phyloP scores from a whole-genome alignment of 257 asterid species.

The Paulownia fortunei region DNA sequence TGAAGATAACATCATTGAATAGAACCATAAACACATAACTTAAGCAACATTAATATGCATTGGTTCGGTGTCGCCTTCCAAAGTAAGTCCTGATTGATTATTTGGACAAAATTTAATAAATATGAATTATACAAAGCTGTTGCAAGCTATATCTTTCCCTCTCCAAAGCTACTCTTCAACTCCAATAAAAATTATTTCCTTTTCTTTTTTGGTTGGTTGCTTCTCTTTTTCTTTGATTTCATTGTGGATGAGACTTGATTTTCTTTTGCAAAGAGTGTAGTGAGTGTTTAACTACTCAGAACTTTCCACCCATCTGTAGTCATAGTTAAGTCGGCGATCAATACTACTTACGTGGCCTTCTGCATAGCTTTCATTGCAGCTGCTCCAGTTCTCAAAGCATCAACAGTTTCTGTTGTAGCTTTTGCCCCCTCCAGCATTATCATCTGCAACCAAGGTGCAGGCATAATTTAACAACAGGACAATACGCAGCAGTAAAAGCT shows the following conservation, averaged over 20 bases:
- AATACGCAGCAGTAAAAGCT: neutral
- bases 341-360: conserved; percentile 61
- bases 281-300: neutral
- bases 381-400: conserved; percentile 78
- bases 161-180: neutral
- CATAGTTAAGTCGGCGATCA: neutral
- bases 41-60: conserved; percentile 3
- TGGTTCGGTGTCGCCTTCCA: conserved; percentile 8
- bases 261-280: neutral
- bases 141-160: neutral
- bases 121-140: neutral
- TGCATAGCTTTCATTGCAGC: conserved; percentile 82
- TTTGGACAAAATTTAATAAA: neutral
- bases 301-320: neutral
- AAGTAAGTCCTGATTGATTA: neutral
- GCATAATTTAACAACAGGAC: neutral
- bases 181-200: neutral
- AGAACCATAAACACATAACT: neutral
- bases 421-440: conserved; percentile 78
- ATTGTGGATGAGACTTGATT: neutral
- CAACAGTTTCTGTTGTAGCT: conserved; percentile 82
- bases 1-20: neutral
- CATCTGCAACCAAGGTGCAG: conserved; percentile 48
- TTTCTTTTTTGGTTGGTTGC: too few relatives aligned
- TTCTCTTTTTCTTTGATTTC: neutral